Base-by-base conservation (phyloP, 768 basidiomycete species). In the Tylopilus plumbeoviolaceoides region DNA sequence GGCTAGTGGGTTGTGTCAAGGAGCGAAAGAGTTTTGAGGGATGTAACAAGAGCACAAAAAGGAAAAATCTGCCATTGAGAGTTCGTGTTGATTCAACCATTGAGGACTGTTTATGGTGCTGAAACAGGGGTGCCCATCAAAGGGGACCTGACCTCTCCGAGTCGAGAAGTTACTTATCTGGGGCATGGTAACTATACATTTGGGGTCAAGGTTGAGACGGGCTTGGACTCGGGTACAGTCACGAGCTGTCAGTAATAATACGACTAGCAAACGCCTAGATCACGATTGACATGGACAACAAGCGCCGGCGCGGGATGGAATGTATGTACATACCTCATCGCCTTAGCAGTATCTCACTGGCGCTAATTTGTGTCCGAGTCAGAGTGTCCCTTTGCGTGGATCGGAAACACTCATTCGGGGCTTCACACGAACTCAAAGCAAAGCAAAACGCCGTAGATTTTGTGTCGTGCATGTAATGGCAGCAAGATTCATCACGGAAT, bases 101-200 rank as follows among this genome's bases (percentile, higher is more conserved):
- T 35, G 38, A 27, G 25, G 12, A 7, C 28, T 30, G 12, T 28
- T 50, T 27, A 33, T 36, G 31, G 20, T 48, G 49, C 30, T 55
- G 62, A 64, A 62, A 64, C 63, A 62, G 53, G 48, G 45, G 21
- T 12, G 44, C 23, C 7, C 25, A 40, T 28, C 27, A 40, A 21
- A 30, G 28, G 21, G 20, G 20, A 14, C 38, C 38, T 5, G 38
- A 36, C 20, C 20, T 21, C 20, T 14, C 39, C 20, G 39, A 40
- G 20, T 21, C 39, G 23, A 28, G 21, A 12, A 44, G 30, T 41
- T 42, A 21, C 43, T 14, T 20, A 3, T 31, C n/a, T 40, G 20
- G 50, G n/a, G 30, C 14, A 9, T 17, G 23, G 44, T 53, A 43
- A 7, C 31, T 33, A 44, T 30, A 33, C 18, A 20, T 41, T 31